Evolutionary conservation across 73 alveolate genomes (phyloP), one percentile per base, ranked within the genome.

Genomic region (Stentor roeselii): DNA sequence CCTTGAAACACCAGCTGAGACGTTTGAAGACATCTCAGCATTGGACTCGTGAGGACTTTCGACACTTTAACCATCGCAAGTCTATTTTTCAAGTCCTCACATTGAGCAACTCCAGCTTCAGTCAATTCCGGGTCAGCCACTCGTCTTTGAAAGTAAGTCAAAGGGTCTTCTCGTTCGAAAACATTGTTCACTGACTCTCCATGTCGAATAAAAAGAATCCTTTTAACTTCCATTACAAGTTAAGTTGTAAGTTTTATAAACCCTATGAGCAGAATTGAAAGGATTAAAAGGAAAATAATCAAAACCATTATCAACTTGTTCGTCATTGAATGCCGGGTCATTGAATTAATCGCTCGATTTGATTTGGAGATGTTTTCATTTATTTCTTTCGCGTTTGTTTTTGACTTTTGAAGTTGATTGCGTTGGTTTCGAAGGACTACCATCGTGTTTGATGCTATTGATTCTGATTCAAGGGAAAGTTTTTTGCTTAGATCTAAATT

Each of bases 221-320:
- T n/a, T n/a, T n/a, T n/a, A n/a, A n/a, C n/a, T n/a, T n/a, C n/a
- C n/a, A n/a, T n/a, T n/a, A 50, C 80, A 14, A 67, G 15, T 67
- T 67, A 67, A 21, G 21, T 67, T 27, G 34, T 21, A 67, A 67
- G 14, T 67, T 67, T 67, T 40, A 67, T 67, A 67, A 14, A 67
- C n/a, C 21, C 21, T 15, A 67, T 40, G 21, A 67, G 27, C n/a
- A 67, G 27, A 67, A 67, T 67, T 11, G 80, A 14, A n/a, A 67
- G 15, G 34, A 67, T 40, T 40, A 67, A 40, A 15, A 67, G 2
- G 37, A 67, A 21, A 67, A 67, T 67, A 32, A 67, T 34, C 3
- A 27, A 21, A 67, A 67, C 34, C 80, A 67, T 67, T 30, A 67
- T 67, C 80, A 67, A 21, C 37, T 67, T 67, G 37, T 67, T 67